A percentile compares a stretch with the other conserved stretches of the same genome.
Evolutionary conservation across 2,329 filamentous ascomycete species (phyloP).

Genomic region (Trichoderma sp.): DNA sequence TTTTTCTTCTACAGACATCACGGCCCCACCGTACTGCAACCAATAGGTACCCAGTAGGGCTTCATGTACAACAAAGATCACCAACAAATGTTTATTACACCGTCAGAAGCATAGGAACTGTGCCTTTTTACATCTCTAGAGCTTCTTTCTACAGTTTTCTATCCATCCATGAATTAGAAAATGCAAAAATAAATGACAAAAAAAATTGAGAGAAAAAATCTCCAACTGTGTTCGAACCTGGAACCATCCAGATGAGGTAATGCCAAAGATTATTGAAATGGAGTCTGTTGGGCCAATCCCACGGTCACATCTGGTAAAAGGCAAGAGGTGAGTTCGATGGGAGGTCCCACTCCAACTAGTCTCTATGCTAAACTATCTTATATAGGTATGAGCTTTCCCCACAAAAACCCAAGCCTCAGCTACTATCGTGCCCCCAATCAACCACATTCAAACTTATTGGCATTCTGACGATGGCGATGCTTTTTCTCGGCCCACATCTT

Average conservation of each 20-base stretch:
- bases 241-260: constrained; percentile 39
- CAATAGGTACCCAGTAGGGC: background rate
- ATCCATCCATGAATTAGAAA: background rate
- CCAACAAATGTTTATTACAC: background rate
- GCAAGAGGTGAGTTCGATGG: constrained; percentile 76
- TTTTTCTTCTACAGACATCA: background rate
- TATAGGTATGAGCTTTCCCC: background rate
- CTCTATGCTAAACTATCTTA: background rate
- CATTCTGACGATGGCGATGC: background rate
- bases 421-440: background rate
- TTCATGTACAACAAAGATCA: background rate
- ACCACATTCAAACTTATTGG: background rate
- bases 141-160: background rate
- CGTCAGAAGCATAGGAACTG: background rate
- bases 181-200: background rate
- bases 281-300: constrained; percentile 56
- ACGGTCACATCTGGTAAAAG: constrained; percentile 81
- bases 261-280: constrained; percentile 56
- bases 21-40: background rate
- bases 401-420: background rate
- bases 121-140: background rate
- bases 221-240: constrained; percentile 42
- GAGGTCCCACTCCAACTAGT: constrained; percentile 64
- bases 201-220: constrained; percentile 20
- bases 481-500: background rate